A percentile compares a stretch with the other conserved stretches of the same genome.
Conservation (phyloP, 1,139 yeast genomes). For the Zygosaccharomyces pseudobailii region DNA sequence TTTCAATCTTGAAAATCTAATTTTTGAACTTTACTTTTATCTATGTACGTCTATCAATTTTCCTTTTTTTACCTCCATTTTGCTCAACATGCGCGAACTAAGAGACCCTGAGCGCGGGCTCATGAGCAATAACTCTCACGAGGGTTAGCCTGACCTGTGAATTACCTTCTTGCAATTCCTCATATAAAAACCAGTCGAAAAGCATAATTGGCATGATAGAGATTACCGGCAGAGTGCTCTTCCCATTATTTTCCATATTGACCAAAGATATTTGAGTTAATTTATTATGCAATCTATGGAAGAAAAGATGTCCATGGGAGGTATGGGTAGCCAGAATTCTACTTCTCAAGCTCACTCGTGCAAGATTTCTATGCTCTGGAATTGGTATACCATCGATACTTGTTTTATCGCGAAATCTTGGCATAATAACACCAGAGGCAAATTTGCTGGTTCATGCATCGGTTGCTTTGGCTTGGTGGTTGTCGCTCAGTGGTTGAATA, state of each 20-base stretch:
- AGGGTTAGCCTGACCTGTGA: too few species aligned
- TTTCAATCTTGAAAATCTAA: background rate
- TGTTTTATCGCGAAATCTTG: conserved; percentile 62
- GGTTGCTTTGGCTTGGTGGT: conserved; percentile 58
- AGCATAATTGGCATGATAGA: too few species aligned
- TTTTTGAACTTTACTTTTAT: background rate
- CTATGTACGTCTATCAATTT: too few species aligned
- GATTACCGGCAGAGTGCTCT: background rate
- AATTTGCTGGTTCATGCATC: conserved; percentile 67
- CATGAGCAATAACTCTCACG: too few species aligned
- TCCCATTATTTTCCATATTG: background rate
- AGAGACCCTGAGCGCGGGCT: too few species aligned
- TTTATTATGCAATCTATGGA: too few species aligned
- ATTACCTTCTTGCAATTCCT: too few species aligned
- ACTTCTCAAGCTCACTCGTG: conserved; percentile 14
- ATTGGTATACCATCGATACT: conserved; percentile 48
- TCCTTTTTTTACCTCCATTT: too few species aligned
- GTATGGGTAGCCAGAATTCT: conserved; percentile 6
- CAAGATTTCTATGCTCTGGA: conserved; percentile 46
- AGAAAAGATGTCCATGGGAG: conserved; percentile 27
- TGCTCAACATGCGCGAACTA: too few species aligned
- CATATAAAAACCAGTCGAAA: too few species aligned
- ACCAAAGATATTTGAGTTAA: too few species aligned
- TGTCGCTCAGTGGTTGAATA: conserved; percentile 52
- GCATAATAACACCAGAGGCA: conserved; percentile 55